phyloP scores from a whole-genome alignment of 805 yeast species.

The Spathaspora passalidarum region DNA sequence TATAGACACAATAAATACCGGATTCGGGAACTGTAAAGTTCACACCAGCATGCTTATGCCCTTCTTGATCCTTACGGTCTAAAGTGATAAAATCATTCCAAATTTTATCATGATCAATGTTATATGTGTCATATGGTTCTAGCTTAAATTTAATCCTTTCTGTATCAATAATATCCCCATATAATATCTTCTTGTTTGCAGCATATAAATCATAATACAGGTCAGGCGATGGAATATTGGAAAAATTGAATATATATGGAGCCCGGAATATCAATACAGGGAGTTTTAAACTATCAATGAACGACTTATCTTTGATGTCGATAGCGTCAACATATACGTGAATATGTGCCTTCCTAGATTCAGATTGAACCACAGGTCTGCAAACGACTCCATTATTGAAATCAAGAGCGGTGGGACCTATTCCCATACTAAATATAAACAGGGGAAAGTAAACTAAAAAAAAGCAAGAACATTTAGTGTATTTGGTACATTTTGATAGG shows the following conservation, averaged over 20 bases:
- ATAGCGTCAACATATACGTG: constrained; percentile 10
- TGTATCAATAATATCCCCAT: constrained; percentile 10
- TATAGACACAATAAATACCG: constrained; percentile 30
- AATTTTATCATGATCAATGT: constrained; percentile 7
- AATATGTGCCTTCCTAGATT: constrained; percentile 7
- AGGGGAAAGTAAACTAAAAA: too few species aligned
- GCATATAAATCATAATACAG: constrained; percentile 10
- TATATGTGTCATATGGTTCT: constrained; percentile 3
- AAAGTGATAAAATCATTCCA: constrained; percentile 10
- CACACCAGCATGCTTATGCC: constrained; percentile 8
- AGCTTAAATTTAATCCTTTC: constrained; percentile 14
- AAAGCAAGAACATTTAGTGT: too few species aligned
- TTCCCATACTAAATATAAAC: too few species aligned
- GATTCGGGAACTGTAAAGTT: constrained; percentile 15
- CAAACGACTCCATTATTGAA: constrained; percentile 2
- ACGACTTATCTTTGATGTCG: constrained; percentile 4
- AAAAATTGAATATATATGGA: constrained; percentile 18
- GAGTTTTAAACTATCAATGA: constrained; percentile 11
- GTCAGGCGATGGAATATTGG: constrained; percentile 15
- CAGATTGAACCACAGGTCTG: constrained; percentile 1
- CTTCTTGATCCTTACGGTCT: not conserved
- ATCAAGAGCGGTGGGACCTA: not conserved
- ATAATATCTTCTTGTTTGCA: constrained; percentile 8
- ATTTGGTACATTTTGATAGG: too few species aligned
- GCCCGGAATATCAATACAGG: constrained; percentile 24